phyloP scores from a whole-genome alignment of 768 basidiomycete genomes.

The Leccinum variicolor region DNA sequence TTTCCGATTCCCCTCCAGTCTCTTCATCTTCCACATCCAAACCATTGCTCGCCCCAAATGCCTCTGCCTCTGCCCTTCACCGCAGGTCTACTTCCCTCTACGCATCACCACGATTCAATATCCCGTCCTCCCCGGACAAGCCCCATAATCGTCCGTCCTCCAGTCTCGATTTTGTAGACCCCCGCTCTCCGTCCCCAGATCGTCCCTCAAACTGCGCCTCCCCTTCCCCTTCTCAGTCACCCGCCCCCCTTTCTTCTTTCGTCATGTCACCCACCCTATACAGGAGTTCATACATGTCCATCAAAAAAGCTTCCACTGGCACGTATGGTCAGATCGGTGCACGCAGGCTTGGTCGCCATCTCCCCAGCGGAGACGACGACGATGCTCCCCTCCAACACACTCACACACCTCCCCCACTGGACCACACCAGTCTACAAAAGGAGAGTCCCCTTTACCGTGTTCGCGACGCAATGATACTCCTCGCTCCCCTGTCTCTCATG shows the following conservation, averaged over 20 bases:
- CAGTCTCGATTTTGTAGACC: constrained; percentile 18
- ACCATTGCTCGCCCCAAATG: constrained; percentile 22
- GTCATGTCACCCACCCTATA: constrained; percentile 65
- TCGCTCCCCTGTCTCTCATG: constrained; percentile 29
- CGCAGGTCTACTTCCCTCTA: constrained; percentile 51
- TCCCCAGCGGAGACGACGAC: constrained; percentile 86
- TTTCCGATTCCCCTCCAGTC: constrained; percentile 14
- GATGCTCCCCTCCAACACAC: constrained; percentile 43
- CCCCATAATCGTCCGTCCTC: constrained; percentile 12
- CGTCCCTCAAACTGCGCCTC: constrained; percentile 29
- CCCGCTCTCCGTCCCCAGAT: constrained; percentile 19
- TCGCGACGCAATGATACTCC: constrained; percentile 26
- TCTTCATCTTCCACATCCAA: constrained; percentile 21
- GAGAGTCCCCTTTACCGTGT: constrained; percentile 8
- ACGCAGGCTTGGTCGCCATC: constrained; percentile 71
- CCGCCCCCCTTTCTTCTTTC: constrained; percentile 24
- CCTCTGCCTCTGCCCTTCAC: constrained; percentile 24
- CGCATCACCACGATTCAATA: constrained; percentile 29
- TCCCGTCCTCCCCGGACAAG: constrained; percentile 35
- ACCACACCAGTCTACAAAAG: constrained; percentile 13
- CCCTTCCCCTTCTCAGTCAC: constrained; percentile 27
- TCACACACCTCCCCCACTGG: constrained; percentile 7
- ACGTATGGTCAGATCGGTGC: constrained; percentile 58
- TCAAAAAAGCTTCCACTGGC: constrained; percentile 57
- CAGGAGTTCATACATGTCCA: constrained; percentile 72